These are phyloP conservation scores for Boletus smithii DNA, from an alignment of 1,284 basidiomycete species.

Conservation along the genomic window DNA sequence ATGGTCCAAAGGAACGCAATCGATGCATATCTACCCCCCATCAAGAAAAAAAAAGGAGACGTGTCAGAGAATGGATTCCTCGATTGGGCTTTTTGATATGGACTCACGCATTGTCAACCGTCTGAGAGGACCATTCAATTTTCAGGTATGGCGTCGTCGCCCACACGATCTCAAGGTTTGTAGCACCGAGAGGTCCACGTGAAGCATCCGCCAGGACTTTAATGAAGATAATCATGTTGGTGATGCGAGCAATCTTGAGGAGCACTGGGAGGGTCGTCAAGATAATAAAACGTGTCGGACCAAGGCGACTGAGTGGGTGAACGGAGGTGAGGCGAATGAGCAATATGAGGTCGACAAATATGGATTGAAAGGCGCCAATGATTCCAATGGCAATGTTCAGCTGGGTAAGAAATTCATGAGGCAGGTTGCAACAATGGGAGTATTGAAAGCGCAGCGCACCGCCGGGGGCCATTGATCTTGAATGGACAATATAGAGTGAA, in stretches of 20 bases:
- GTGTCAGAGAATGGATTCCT: not conserved
- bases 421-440: not conserved
- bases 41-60: no score
- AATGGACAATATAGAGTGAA: slow-evolving; percentile 26
- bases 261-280: slow-evolving; percentile 23
- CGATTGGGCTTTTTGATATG: no score
- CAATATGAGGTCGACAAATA: slow-evolving; percentile 32
- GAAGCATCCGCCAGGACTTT: slow-evolving; percentile 15
- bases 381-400: slow-evolving; percentile 27
- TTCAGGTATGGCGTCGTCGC: slow-evolving; percentile 29
- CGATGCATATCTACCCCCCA: slow-evolving; percentile 20
- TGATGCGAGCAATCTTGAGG: slow-evolving; percentile 25
- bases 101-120: slow-evolving; percentile 32
- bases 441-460: slow-evolving; percentile 7
- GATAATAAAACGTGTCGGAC: slow-evolving; percentile 14
- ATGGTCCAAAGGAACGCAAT: slow-evolving; percentile 27
- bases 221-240: slow-evolving; percentile 26
- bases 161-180: slow-evolving; percentile 19
- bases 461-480: slow-evolving; percentile 17
- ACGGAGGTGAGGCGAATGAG: slow-evolving; percentile 32
- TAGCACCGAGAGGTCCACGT: slow-evolving; percentile 14
- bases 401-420: slow-evolving; percentile 4
- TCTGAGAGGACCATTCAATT: slow-evolving; percentile 35
- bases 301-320: slow-evolving; percentile 21
- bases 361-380: slow-evolving; percentile 31